Evolutionary conservation across 345 rosid species (phyloP).

Genomic region (Salix purpurea): DNA sequence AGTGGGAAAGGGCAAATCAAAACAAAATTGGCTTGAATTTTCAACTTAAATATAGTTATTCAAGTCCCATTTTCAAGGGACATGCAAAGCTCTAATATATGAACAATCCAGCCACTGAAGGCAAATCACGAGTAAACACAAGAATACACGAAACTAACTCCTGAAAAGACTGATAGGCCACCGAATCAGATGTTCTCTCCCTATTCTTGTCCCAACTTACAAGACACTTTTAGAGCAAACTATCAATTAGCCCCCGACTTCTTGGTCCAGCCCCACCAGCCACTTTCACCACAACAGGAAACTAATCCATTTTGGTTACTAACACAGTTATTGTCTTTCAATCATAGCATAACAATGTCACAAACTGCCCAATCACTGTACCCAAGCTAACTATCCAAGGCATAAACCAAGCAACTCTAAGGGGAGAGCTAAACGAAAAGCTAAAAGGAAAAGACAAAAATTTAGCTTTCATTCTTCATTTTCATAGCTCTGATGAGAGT

Average conservation of each 20-base stretch:
- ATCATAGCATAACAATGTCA: background rate
- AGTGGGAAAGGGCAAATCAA: background rate
- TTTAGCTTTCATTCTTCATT: too few species aligned
- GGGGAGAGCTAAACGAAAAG: too few species aligned
- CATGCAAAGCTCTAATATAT: background rate
- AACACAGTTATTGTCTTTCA: background rate
- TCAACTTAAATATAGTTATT: background rate
- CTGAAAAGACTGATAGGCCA: background rate
- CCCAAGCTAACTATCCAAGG: background rate
- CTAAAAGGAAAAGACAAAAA: too few species aligned
- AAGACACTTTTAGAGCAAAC: background rate
- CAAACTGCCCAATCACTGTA: background rate
- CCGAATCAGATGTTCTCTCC: background rate
- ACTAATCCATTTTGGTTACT: background rate
- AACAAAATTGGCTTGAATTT: background rate
- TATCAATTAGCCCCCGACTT: background rate
- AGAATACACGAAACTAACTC: background rate
- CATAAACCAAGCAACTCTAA: background rate
- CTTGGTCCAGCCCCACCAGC: background rate
- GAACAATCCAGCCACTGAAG: background rate
- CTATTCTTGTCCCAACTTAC: background rate
- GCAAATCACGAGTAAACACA: background rate
- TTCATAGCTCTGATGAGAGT: too few species aligned
- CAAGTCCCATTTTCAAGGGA: background rate
- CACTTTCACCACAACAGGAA: background rate